Evolutionary conservation across 78 protist species (phyloP).

Genomic region (Dictyostelium brefeldianum): DNA sequence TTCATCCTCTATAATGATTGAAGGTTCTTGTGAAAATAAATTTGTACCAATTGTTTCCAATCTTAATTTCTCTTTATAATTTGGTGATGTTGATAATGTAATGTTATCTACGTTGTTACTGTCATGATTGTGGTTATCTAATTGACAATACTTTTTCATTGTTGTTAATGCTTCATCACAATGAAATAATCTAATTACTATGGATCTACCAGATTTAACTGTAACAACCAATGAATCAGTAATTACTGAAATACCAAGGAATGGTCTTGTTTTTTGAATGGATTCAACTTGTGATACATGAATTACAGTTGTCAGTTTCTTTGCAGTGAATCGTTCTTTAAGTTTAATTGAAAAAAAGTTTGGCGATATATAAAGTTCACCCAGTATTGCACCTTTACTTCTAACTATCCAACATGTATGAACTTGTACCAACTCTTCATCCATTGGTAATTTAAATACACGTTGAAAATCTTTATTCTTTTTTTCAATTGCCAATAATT

Average conservation of each 20-base stretch:
- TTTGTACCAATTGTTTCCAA: constrained; percentile 43
- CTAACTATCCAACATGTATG: constrained; percentile 70
- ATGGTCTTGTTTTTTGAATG: constrained; percentile 53
- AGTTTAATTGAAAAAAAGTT: constrained; percentile 49
- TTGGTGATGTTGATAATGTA: neutral
- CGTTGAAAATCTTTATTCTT: constrained; percentile 50
- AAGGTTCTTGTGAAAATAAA: constrained; percentile 45
- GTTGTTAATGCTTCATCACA: constrained; percentile 73
- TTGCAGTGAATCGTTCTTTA: constrained; percentile 52
- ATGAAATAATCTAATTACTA: constrained; percentile 40
- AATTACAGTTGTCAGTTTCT: constrained; percentile 55
- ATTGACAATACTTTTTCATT: constrained; percentile 35
- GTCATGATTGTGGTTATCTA: neutral
- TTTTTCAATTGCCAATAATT: constrained; percentile 55
- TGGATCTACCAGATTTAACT: neutral
- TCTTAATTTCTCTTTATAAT: constrained; percentile 24
- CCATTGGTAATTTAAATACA: constrained; percentile 42
- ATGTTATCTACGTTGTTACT: neutral
- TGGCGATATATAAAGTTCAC: constrained; percentile 61
- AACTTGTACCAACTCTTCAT: constrained; percentile 46
- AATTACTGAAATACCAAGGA: constrained; percentile 53
- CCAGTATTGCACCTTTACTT: constrained; percentile 8
- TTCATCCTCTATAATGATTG: constrained; percentile 20
- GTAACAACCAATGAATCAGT: constrained; percentile 38
- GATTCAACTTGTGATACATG: constrained; percentile 59